Conservation (phyloP, 2,329 filamentous ascomycete species). For the Verticillium klebahnii region DNA sequence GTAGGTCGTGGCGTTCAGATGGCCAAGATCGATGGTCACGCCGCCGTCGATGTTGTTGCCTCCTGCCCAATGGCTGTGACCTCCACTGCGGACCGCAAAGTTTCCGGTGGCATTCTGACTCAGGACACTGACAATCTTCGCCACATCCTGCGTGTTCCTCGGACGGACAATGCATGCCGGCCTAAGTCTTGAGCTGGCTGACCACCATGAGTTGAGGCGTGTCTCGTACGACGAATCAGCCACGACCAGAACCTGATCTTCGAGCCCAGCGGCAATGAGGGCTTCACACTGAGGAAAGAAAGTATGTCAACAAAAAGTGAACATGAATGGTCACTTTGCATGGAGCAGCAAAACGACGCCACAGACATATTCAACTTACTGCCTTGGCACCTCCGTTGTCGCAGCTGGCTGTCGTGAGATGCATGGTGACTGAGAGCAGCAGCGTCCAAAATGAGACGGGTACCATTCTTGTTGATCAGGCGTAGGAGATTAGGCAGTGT, state of each 20-base stretch:
- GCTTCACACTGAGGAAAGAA: conserved; percentile 7
- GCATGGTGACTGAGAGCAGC: neutral
- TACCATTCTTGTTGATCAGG: neutral
- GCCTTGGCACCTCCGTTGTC: neutral
- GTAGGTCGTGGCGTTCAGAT: conserved; percentile 30
- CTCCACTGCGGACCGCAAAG: conserved; percentile 41
- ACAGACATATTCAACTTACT: neutral
- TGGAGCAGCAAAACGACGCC: neutral
- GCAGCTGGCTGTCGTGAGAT: neutral
- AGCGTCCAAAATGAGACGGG: neutral
- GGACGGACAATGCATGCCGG: conserved; percentile 22
- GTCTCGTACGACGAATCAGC: conserved; percentile 5
- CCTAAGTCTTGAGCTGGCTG: conserved; percentile 11
- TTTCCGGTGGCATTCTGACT: conserved; percentile 18
- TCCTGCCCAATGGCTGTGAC: conserved; percentile 36
- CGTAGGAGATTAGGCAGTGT: neutral
- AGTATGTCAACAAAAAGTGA: neutral
- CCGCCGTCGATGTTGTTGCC: conserved; percentile 35
- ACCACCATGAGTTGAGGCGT: conserved; percentile 13
- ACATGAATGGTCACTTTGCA: neutral
- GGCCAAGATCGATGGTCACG: conserved; percentile 37
- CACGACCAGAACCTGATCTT: conserved; percentile 2
- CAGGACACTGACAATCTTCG: conserved; percentile 8
- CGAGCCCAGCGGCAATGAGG: conserved; percentile 3
- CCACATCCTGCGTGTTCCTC: conserved; percentile 16